Percentiles rank a stretch among this genome's conserved stretches.
These are phyloP conservation scores for Sungouiella thailandica DNA, from an alignment of 805 yeast genomes.

Conservation along the genomic window DNA sequence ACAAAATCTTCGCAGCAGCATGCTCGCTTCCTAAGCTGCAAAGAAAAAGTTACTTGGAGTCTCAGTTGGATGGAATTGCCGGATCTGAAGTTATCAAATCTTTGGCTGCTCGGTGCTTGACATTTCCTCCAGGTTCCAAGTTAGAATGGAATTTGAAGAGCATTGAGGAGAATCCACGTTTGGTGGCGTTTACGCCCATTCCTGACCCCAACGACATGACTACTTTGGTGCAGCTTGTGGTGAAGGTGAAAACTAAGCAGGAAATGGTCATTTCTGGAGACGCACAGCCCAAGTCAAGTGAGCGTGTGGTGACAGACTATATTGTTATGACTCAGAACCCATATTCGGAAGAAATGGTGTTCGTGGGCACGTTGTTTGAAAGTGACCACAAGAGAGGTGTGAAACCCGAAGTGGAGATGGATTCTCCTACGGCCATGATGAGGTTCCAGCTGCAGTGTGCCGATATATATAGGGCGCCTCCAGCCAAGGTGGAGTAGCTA, in stretches of 20 bases:
- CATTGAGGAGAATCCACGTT: conserved; percentile 66
- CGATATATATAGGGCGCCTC: conserved; percentile 39
- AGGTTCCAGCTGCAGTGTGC: conserved; percentile 28
- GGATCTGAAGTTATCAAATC: conserved; percentile 29
- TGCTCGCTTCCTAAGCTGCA: conserved; percentile 27
- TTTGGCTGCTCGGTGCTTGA: conserved; percentile 28
- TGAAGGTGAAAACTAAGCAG: conserved; percentile 35
- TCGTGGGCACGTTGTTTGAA: conserved; percentile 39
- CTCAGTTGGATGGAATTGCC: conserved; percentile 30
- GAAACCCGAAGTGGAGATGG: conserved; percentile 29
- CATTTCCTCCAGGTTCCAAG: conserved; percentile 51
- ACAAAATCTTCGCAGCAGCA: conserved; percentile 68
- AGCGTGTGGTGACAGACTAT: conserved; percentile 30
- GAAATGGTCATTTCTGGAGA: conserved; percentile 24
- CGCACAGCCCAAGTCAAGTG: conserved; percentile 19
- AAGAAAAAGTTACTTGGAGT: conserved; percentile 41
- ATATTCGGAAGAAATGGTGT: conserved; percentile 30
- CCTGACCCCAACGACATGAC: conserved; percentile 42
- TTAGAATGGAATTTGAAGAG: conserved; percentile 75
- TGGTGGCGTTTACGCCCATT: conserved; percentile 64
- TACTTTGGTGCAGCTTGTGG: conserved; percentile 34
- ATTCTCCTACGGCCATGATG: conserved; percentile 11
- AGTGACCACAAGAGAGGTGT: conserved; percentile 33
- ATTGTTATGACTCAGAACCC: conserved; percentile 38
- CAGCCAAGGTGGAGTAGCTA: no score